These are phyloP conservation scores for Dryadomyces sulphureus DNA, from an alignment of 2,329 filamentous ascomycete species.

Conservation along the genomic window DNA sequence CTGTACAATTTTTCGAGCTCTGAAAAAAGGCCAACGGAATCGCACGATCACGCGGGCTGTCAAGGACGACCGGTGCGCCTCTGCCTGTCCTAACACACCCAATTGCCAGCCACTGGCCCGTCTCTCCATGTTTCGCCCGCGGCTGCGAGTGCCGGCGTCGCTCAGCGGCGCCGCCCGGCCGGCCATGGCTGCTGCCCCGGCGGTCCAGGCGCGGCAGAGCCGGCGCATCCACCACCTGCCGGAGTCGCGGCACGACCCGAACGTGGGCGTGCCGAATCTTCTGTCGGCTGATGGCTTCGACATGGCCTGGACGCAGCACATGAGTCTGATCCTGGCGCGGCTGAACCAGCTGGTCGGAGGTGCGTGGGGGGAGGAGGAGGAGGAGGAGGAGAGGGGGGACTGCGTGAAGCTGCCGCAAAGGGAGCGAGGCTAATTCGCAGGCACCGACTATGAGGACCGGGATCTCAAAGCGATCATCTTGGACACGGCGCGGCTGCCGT, in stretches of 20 bases:
- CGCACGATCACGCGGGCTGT: neutral
- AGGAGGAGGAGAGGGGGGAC: neutral
- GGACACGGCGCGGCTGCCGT: conserved; percentile 63
- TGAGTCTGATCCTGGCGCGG: conserved; percentile 56
- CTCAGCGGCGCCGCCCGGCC: conserved; percentile 10
- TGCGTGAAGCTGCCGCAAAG: too few relatives aligned
- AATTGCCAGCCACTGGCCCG: neutral
- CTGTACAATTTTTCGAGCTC: conserved; percentile 1
- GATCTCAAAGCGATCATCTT: conserved; percentile 55
- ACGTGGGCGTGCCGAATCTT: conserved; percentile 29
- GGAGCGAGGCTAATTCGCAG: too few relatives aligned
- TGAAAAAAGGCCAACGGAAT: neutral
- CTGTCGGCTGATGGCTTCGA: conserved; percentile 56
- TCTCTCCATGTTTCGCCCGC: conserved; percentile 34
- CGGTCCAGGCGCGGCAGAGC: conserved; percentile 8
- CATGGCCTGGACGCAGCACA: conserved; percentile 73
- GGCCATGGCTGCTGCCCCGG: too few relatives aligned
- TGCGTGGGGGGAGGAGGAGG: conserved; percentile 24
- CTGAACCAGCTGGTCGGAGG: conserved; percentile 63
- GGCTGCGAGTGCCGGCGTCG: conserved; percentile 36
- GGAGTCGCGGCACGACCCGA: conserved; percentile 25
- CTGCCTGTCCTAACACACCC: neutral
- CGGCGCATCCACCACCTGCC: conserved; percentile 23
- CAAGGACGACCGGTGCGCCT: neutral
- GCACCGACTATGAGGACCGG: conserved; percentile 42